Evolutionary conservation across 2,329 filamentous ascomycete genomes (phyloP), one percentile per base, ranked within the genome.

Genomic region (Fusarium lyarnte): DNA sequence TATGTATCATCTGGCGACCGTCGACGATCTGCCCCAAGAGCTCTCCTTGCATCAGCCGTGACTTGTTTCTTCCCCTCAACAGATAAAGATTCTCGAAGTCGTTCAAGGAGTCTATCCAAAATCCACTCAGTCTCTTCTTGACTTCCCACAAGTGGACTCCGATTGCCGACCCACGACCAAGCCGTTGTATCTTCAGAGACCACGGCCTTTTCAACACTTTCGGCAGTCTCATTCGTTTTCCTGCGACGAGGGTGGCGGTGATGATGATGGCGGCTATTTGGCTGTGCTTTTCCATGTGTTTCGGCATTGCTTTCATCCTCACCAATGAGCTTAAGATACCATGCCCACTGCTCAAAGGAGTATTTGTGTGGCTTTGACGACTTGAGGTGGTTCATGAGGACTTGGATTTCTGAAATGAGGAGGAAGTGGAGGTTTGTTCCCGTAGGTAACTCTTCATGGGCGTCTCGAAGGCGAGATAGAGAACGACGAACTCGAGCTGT

Each of bases 271-370:
- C 72, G 78, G 31, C 71, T 65, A 46, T 76, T 79, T 12, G 79
- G 76, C 31, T 69, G 73, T 11, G 81, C 81, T 63, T 82, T 84
- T n/a, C 84, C 79, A 75, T 91, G 89, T 23, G 81, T 86, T 10
- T 82, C 79, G 5, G 87, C 81, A 70, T 83, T 83, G 60, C 81
- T 82, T 76, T 91, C 89, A 77, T 91, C 88, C 76, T 91, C 88
- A 51, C 89, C 89, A n/a, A 97, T 93, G 36, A 97, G 85, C 27
- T 89, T 88, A 12, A 95, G 91, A 75, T 94, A 96, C 84, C 93
- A 93, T 0, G 92, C 92, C 95, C 94, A 97, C 78, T 97, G 92
- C 73, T 94, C 90, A 71, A 94, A 98, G 0, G 85, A 86, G 79
- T 97, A 98, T 59, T 86, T 87, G 61, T 90, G 90, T 5, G 88